These are phyloP conservation scores for Salvia hispanica DNA, from an alignment of 257 asterid genomes.

Conservation along the genomic window DNA sequence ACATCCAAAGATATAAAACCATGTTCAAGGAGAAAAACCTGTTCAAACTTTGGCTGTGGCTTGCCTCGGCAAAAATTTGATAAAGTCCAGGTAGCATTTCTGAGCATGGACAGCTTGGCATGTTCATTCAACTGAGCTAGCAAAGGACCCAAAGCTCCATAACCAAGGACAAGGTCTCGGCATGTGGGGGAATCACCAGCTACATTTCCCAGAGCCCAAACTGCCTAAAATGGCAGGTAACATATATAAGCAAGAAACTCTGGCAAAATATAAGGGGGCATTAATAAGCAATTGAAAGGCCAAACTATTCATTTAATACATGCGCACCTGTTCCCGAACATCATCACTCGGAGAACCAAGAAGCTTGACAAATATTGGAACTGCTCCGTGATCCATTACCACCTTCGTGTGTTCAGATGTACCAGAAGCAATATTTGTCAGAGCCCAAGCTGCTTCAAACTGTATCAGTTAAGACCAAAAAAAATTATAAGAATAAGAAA, in stretches of 20 bases:
- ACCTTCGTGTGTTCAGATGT: conserved; percentile 90
- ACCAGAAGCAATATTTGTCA: conserved; percentile 91
- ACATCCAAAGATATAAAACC: background rate
- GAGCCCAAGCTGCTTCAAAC: conserved; percentile 99
- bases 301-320: background rate
- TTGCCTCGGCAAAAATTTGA: conserved; percentile 95
- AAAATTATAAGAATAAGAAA: background rate
- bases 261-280: background rate
- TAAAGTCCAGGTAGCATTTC: conserved; percentile 95
- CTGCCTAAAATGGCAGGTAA: conserved; percentile 55
- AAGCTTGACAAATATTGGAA: conserved; percentile 77
- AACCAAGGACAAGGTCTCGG: conserved; percentile 79
- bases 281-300: background rate
- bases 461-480: conserved; percentile 24
- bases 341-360: conserved; percentile 86
- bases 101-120: conserved; percentile 81
- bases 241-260: background rate
- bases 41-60: conserved; percentile 89
- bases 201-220: conserved; percentile 94
- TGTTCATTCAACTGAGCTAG: conserved; percentile 75
- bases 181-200: conserved; percentile 96
- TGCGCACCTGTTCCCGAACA: conserved; percentile 84
- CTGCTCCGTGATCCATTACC: conserved; percentile 86
- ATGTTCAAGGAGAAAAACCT: conserved; percentile 45
- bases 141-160: conserved; percentile 78